Base-by-base conservation (phyloP, 495 filamentous ascomycete species). In the Parachaetomium inaequale region DNA sequence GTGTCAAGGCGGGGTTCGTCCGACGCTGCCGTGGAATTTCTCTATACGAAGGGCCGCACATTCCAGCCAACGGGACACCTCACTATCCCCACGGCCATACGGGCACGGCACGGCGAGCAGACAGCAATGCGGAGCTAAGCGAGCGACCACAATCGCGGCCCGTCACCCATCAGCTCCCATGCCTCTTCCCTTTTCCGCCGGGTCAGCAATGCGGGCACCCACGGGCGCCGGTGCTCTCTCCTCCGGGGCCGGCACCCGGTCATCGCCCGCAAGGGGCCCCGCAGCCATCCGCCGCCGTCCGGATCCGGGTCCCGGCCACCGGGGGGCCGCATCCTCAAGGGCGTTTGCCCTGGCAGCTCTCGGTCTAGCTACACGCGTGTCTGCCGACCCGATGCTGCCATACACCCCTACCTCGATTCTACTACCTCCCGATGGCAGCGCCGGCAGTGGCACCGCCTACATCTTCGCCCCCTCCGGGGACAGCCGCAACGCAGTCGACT, bases 341-440 rank as follows among this genome's bases (percentile, higher is more conserved):
- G 8, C 36, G 7, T 15, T 51, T 21, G 36, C 36, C 19, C 15
- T 53, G 1, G 38, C 36, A n/a, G 36, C 58, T 11, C 38, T 60
- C 7, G 26, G 34, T 25, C 26, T 60, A 10, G 58, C 26, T 0
- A 7, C 25, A 17, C 26, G 25, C 19, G 34, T 54, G 19, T 58
- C 45, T 19, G 54, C 61, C 58, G 25, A 32, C 0, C 58, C 34
- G 26, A 25, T 78, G 25, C 77, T 91, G 26, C 90, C 90, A 32
- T 96, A 95, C 77, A 84, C 82, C 26, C 90, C 92, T 0, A 89
- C 92, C 0, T 82, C 79, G 25, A 80, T 93, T 49, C 77, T 90
- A 34, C 76, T 87, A 5, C 59, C 58, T 8, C 34, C 59, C 46
- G 72, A 75, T 3, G 60, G 79, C 58, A 72, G 77, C 66, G 50